Evolutionary conservation across 371 early-diverging fungal species (phyloP).

Genomic region (Syncephalastrum racemosum): DNA sequence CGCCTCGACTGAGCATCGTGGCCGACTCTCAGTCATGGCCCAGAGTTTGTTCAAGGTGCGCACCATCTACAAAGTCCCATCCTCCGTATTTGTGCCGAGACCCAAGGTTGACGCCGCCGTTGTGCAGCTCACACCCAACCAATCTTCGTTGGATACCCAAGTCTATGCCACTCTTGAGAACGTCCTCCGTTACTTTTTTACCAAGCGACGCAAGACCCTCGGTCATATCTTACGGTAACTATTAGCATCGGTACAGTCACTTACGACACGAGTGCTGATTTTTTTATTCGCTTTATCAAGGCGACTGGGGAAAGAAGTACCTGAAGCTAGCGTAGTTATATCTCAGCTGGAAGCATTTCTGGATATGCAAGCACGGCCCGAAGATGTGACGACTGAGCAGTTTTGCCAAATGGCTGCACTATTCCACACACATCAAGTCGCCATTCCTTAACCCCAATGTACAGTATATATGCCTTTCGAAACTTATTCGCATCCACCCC

Average conservation of each 20-base stretch:
- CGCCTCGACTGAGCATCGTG: slow-evolving; percentile 53
- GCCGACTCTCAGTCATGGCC: slow-evolving; percentile 74
- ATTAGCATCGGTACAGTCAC: background rate
- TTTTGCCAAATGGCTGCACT: slow-evolving; percentile 54
- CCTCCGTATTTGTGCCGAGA: slow-evolving; percentile 69
- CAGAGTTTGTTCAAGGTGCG: slow-evolving; percentile 71
- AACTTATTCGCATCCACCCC: no score
- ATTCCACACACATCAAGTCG: slow-evolving; percentile 29
- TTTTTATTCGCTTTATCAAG: slow-evolving; percentile 3
- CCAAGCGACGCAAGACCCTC: slow-evolving; percentile 73
- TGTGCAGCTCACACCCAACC: slow-evolving; percentile 55
- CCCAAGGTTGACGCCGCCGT: slow-evolving; percentile 80
- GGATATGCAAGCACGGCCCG: slow-evolving; percentile 59
- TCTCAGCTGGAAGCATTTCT: slow-evolving; percentile 45
- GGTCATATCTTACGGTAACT: slow-evolving; percentile 59
- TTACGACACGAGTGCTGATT: no score
- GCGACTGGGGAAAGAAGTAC: slow-evolving; percentile 35
- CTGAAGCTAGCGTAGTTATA: slow-evolving; percentile 25
- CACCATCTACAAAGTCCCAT: slow-evolving; percentile 62
- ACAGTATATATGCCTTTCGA: no score
- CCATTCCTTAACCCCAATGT: no score
- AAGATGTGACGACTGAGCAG: slow-evolving; percentile 55
- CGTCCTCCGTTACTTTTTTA: slow-evolving; percentile 65
- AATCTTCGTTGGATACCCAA: slow-evolving; percentile 3
- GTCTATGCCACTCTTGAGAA: slow-evolving; percentile 55